Conservation (phyloP, 179 eudicot genomes). For the Nepenthes alata region DNA sequence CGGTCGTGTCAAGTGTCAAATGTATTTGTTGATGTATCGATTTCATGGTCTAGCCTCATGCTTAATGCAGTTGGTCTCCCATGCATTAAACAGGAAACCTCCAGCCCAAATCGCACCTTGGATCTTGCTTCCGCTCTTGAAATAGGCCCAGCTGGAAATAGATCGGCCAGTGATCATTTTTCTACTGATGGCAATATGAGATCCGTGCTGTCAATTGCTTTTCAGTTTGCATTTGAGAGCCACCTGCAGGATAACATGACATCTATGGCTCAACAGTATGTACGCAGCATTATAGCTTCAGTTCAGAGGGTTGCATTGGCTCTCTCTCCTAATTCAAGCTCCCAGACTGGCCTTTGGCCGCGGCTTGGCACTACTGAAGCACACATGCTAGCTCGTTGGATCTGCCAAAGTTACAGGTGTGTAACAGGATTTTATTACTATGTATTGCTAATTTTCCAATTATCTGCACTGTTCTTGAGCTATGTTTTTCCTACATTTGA, state of each 20-base stretch:
- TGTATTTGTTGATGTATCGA: too few species aligned
- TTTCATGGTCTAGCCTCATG: too few species aligned
- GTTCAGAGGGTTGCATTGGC: conserved; percentile 90
- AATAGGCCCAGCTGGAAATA: conserved; percentile 49
- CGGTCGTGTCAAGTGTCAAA: too few species aligned
- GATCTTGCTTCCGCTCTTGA: conserved; percentile 97
- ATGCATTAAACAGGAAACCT: conserved; percentile 36
- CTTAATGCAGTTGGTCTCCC: not conserved
- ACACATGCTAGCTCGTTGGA: conserved; percentile 47
- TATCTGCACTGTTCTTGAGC: too few species aligned
- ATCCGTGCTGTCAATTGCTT: conserved; percentile 85
- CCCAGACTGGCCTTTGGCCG: conserved; percentile 42
- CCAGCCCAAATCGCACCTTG: conserved; percentile 81
- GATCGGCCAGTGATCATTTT: conserved; percentile 26
- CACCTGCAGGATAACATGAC: conserved; percentile 81
- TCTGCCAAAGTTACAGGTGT: conserved; percentile 43
- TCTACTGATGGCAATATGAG: conserved; percentile 29
- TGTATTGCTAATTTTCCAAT: too few species aligned
- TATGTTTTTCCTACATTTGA: too few species aligned
- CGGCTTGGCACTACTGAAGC: conserved; percentile 57
- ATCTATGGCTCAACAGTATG: conserved; percentile 83
- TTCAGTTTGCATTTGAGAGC: conserved; percentile 81
- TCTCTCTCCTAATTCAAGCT: conserved; percentile 53
- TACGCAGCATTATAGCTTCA: conserved; percentile 69
- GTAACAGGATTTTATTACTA: not conserved